A percentile compares a stretch with the other conserved stretches of the same genome.
Conservation (phyloP, 768 basidiomycete genomes). For the Serendipita vermifera region DNA sequence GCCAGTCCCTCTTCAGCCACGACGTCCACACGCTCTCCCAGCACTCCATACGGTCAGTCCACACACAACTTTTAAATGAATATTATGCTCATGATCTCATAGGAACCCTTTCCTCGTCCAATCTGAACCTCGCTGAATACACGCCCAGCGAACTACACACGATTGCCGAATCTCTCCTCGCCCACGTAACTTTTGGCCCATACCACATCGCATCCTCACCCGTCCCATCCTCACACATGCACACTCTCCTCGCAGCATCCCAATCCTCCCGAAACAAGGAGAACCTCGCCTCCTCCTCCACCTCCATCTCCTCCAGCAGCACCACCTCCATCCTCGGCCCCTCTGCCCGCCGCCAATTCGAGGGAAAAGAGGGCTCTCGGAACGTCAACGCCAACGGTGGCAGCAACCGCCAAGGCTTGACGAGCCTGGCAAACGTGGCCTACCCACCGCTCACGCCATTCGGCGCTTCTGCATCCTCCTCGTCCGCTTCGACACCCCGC, state of each 20-base stretch:
- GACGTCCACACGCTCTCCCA: neutral
- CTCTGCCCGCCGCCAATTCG: neutral
- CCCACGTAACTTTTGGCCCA: slow-evolving; percentile 2
- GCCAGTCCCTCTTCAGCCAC: neutral
- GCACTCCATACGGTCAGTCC: neutral
- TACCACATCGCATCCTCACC: slow-evolving; percentile 3
- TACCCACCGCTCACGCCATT: too few species aligned
- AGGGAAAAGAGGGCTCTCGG: neutral
- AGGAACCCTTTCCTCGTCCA: neutral
- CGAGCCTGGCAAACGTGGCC: too few species aligned
- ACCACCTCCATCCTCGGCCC: neutral
- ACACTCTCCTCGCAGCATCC: neutral
- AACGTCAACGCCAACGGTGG: too few species aligned
- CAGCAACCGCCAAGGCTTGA: too few species aligned
- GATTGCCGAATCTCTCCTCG: neutral
- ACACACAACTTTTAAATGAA: neutral
- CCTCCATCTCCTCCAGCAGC: neutral
- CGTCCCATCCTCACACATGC: neutral
- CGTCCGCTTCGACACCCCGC: too few species aligned
- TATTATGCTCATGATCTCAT: neutral
- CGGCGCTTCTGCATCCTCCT: too few species aligned
- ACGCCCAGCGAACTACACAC: neutral
- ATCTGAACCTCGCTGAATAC: neutral
- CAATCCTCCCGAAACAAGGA: neutral
- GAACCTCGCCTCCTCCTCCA: neutral